These are phyloP conservation scores for Kluyveromyces sp. DNA, from an alignment of 1,139 yeast species.

Conservation along the genomic window DNA sequence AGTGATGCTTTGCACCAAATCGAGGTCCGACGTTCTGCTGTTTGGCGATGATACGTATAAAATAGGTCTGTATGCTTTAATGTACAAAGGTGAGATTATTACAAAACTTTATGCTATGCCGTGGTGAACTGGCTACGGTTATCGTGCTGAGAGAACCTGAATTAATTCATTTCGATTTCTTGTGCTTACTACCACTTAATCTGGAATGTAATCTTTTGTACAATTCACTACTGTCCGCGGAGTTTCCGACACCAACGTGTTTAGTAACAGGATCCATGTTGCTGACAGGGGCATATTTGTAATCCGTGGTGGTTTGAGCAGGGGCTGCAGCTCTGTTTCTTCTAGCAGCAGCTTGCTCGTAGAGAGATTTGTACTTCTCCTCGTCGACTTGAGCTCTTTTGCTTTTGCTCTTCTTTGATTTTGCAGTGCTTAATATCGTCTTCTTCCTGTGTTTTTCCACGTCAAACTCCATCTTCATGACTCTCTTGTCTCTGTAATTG, in stretches of 20 bases:
- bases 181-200: conserved; percentile 27
- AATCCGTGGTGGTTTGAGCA: conserved; percentile 78
- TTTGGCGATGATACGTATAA: too few species aligned
- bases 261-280: conserved; percentile 37
- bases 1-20: too few species aligned
- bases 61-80: not conserved
- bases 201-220: conserved; percentile 53
- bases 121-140: not conserved
- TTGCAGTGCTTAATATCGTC: conserved; percentile 28
- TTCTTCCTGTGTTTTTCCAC: conserved; percentile 48
- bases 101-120: not conserved
- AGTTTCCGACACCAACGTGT: conserved; percentile 45
- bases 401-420: conserved; percentile 25
- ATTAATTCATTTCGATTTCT: conserved; percentile 9
- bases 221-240: conserved; percentile 59
- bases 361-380: conserved; percentile 49
- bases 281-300: conserved; percentile 83
- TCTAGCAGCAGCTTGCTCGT: conserved; percentile 88
- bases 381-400: conserved; percentile 25
- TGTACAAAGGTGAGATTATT: not conserved
- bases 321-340: conserved; percentile 94
- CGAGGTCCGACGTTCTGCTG: too few species aligned
- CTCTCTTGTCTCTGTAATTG: conserved; percentile 82
- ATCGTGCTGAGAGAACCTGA: not conserved
- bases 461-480: conserved; percentile 66